These are phyloP conservation scores for Brettanomyces anomalus DNA, from an alignment of 805 yeast genomes.

Conservation along the genomic window DNA sequence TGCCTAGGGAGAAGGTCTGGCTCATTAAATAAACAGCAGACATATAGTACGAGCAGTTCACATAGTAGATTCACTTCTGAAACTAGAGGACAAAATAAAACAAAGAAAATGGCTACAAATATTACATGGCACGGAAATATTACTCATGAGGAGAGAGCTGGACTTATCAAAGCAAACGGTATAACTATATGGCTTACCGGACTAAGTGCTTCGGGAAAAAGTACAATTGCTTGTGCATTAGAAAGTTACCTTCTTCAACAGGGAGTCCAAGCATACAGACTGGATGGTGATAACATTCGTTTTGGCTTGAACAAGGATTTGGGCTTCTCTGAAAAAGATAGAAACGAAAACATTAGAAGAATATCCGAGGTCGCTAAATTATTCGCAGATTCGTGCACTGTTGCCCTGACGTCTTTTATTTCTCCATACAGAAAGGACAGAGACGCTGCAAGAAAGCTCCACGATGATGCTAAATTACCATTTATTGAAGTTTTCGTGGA, in stretches of 20 bases:
- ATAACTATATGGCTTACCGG: slow-evolving; percentile 95
- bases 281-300: slow-evolving; percentile 92
- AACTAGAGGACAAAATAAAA: not conserved
- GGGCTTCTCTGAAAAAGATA: slow-evolving; percentile 84
- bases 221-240: slow-evolving; percentile 90
- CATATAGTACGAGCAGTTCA: no score
- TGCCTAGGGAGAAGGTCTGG: no score
- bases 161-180: slow-evolving; percentile 70
- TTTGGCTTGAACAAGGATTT: slow-evolving; percentile 93
- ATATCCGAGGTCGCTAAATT: slow-evolving; percentile 90
- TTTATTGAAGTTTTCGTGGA: slow-evolving; percentile 89
- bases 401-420: slow-evolving; percentile 86
- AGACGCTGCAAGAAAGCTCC: slow-evolving; percentile 77
- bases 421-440: slow-evolving; percentile 86
- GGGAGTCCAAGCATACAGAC: slow-evolving; percentile 69
- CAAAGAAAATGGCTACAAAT: slow-evolving; percentile 70
- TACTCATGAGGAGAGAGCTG: slow-evolving; percentile 71
- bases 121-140: slow-evolving; percentile 95
- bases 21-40: no score
- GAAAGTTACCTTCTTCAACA: slow-evolving; percentile 72
- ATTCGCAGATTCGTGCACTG: slow-evolving; percentile 86
- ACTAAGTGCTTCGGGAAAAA: slow-evolving; percentile 88
- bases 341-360: slow-evolving; percentile 92
- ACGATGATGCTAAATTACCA: slow-evolving; percentile 63
- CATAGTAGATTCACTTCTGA: not conserved